Percentiles rank a stretch among this genome's conserved stretches.
phyloP scores from a whole-genome alignment of 202 grass and related monocot genomes.

The Panicum virgatum region DNA sequence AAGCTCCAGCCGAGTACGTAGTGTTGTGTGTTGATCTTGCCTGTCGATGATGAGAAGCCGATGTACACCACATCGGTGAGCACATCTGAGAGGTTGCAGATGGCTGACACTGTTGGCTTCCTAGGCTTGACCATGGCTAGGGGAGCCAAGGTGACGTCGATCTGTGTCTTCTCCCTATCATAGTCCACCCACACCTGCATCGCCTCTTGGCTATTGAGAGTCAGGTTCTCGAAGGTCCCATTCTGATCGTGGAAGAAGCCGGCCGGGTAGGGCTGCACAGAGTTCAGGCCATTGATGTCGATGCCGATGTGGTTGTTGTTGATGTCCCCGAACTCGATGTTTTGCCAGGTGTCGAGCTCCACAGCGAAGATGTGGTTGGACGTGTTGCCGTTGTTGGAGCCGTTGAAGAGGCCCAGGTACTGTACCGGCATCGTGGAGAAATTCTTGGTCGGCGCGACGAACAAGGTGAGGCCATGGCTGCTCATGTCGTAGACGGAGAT shows the following conservation, averaged over 20 bases:
- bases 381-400: not conserved
- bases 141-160: not conserved
- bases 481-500: not conserved
- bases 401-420: not conserved
- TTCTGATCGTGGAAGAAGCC: constrained; percentile 1
- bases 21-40: not conserved
- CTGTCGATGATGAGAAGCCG: not conserved
- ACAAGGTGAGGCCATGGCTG: not conserved
- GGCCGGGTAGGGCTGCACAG: not conserved
- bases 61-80: not conserved
- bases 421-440: not conserved
- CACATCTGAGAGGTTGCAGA: not conserved
- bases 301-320: not conserved
- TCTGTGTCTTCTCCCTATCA: not conserved
- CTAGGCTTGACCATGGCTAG: not conserved
- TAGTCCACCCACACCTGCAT: not conserved
- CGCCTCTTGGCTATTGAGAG: not conserved
- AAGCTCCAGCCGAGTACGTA: not conserved
- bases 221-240: not conserved
- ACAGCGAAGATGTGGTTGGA: not conserved
- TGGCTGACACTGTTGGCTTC: not conserved
- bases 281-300: not conserved
- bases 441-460: not conserved
- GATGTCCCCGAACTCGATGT: not conserved
- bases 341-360: not conserved